A percentile compares a stretch with the other conserved stretches of the same genome.
These are phyloP conservation scores for Kwoniella botswanensis DNA, from an alignment of 768 basidiomycete species.

Conservation along the genomic window DNA sequence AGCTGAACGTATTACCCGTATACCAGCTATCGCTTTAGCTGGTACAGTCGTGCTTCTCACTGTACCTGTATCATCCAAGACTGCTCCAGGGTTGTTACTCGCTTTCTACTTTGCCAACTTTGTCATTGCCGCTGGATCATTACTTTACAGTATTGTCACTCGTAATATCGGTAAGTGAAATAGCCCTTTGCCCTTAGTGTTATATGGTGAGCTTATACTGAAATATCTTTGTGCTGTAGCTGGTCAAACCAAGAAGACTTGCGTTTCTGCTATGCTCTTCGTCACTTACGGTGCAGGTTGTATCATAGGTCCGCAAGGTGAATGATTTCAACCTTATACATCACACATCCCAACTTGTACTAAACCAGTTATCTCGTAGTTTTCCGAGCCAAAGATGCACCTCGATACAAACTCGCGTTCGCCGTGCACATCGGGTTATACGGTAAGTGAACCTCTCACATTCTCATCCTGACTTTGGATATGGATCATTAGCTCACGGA, in stretches of 20 bases:
- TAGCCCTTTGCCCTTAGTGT: too few species aligned
- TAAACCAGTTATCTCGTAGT: slow-evolving; percentile 14
- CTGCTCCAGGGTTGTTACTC: slow-evolving; percentile 63
- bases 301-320: slow-evolving; percentile 61
- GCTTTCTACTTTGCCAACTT: slow-evolving; percentile 60
- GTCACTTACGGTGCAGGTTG: slow-evolving; percentile 65
- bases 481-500: background rate
- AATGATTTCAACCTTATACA: slow-evolving; percentile 61
- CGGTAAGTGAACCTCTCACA: slow-evolving; percentile 54
- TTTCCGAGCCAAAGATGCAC: slow-evolving; percentile 60
- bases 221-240: slow-evolving; percentile 41
- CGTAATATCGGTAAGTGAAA: slow-evolving; percentile 35
- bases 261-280: slow-evolving; percentile 63
- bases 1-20: background rate
- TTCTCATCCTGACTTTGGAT: too few species aligned
- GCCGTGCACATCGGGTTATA: slow-evolving; percentile 64
- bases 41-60: slow-evolving; percentile 64
- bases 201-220: too few species aligned
- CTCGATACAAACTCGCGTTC: slow-evolving; percentile 64
- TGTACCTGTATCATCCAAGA: slow-evolving; percentile 60
- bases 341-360: too few species aligned
- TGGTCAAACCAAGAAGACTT: slow-evolving; percentile 65
- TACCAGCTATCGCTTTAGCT: slow-evolving; percentile 61
- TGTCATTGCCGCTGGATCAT: slow-evolving; percentile 40
- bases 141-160: slow-evolving; percentile 41